Base-by-base conservation (phyloP, 768 basidiomycete genomes). In the Boletus reticulatus region DNA sequence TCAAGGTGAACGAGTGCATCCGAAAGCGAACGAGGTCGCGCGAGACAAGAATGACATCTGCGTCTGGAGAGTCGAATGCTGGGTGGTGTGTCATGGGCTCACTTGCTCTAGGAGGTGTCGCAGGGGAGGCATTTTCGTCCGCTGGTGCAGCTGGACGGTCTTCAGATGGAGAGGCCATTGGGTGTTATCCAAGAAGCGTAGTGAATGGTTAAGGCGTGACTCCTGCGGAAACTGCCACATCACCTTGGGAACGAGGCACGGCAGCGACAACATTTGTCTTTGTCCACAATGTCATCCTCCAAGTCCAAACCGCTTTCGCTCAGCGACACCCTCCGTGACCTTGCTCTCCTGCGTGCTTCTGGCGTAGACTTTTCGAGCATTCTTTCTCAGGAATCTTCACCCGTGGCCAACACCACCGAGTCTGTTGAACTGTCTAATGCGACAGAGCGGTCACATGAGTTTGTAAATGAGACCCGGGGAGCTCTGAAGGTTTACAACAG, bases 341-440 rank as follows among this genome's bases (percentile, higher is more conserved):
- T 92, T 22, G 88, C 89, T 6, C 69, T 89, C 32, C 73, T 92
- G 19, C 81, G 86, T 39, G 82, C 82, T 27, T 83, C 85, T 11
- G 81, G 79, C 22, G 56, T 80, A 43, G 73, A 79, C 56, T 60
- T 81, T 17, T 63, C 73, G 6, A 52, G 45, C 10, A 48, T 76
- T 34, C 66, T 78, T 24, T 34, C 71, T 13, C 24, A 50, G 7
- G 27, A 52, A 3, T 39, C 48, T 27, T 17, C 54, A 29, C 14
- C 53, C 5, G 31, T 6, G 13, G 14, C 41, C 49, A 39, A 50
- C 29, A 46, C 57, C 49, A 19, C 54, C 29, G 56, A 59, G 32
- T 41, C 57, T 16, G 13, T 55, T 22, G 58, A 68, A 19, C 3
- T 56, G 34, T 37, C 55, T 19, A 55, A 59, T 51, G 67, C 55